A percentile compares a stretch with the other conserved stretches of the same genome.
phyloP scores from a whole-genome alignment of 108 stramenopile species.

The Pseudonitzschia multiseries region DNA sequence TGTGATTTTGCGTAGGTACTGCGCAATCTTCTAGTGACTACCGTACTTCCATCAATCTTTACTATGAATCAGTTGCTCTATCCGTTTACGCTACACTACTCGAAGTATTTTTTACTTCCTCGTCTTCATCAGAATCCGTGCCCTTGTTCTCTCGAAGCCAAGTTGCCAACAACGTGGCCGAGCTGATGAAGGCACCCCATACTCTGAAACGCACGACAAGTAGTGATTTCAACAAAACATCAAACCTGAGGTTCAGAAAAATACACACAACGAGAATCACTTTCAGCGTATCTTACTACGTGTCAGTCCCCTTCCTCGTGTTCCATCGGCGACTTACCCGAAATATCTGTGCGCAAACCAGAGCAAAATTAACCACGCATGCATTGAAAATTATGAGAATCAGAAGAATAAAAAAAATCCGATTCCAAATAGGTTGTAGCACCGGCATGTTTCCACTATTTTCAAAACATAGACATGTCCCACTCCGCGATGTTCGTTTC shows the following conservation, averaged over 20 bases:
- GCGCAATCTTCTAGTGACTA: too few relatives aligned
- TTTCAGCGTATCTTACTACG: too few relatives aligned
- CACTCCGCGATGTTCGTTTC: too few relatives aligned
- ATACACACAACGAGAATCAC: too few relatives aligned
- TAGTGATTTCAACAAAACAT: neutral
- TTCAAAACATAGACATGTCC: too few relatives aligned
- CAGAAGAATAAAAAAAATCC: too few relatives aligned
- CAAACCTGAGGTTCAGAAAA: neutral
- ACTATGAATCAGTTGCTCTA: neutral
- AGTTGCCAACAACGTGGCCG: slow-evolving; percentile 42
- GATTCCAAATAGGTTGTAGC: neutral
- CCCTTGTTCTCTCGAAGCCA: slow-evolving; percentile 61
- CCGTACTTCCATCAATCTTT: neutral
- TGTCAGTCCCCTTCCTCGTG: too few relatives aligned
- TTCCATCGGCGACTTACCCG: neutral
- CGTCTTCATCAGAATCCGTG: slow-evolving; percentile 12
- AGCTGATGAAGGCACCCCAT: slow-evolving; percentile 54
- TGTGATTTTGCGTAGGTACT: too few relatives aligned
- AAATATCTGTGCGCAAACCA: slow-evolving; percentile 1
- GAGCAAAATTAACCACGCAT: neutral
- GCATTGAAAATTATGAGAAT: neutral
- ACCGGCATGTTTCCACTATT: too few relatives aligned
- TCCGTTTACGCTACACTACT: neutral
- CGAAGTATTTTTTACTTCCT: too few relatives aligned
- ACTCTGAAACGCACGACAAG: slow-evolving; percentile 41